Evolutionary conservation across 2,329 filamentous ascomycete species (phyloP).

Genomic region (Fusarium falciforme): DNA sequence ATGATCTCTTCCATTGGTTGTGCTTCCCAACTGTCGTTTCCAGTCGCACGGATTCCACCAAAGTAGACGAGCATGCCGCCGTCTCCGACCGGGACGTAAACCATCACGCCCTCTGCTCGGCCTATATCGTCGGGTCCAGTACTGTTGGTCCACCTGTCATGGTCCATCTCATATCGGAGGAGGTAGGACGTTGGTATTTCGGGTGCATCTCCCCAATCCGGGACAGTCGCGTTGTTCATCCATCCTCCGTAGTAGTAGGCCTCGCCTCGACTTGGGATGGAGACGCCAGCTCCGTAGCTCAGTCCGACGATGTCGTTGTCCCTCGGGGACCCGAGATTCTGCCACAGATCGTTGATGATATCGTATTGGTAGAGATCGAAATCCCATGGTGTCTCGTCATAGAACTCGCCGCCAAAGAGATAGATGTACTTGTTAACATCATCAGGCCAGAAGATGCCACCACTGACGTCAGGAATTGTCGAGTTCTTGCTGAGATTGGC

Average conservation of each 20-base stretch:
- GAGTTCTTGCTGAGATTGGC: slow-evolving; percentile 69
- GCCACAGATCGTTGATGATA: slow-evolving; percentile 66
- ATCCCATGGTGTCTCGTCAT: slow-evolving; percentile 55
- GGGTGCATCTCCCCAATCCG: slow-evolving; percentile 60
- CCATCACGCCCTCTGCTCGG: slow-evolving; percentile 69
- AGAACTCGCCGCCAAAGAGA: slow-evolving; percentile 71
- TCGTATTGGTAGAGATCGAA: slow-evolving; percentile 69
- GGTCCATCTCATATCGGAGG: slow-evolving; percentile 67
- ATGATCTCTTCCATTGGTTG: slow-evolving; percentile 64
- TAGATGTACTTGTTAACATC: slow-evolving; percentile 72
- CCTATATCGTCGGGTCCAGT: slow-evolving; percentile 64
- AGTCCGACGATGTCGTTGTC: slow-evolving; percentile 56
- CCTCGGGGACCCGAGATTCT: slow-evolving; percentile 54
- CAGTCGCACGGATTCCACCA: slow-evolving; percentile 65
- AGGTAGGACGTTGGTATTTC: slow-evolving; percentile 63
- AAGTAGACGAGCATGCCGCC: slow-evolving; percentile 71
- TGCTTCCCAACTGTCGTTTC: slow-evolving; percentile 59
- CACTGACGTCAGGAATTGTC: slow-evolving; percentile 61
- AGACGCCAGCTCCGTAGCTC: slow-evolving; percentile 68
- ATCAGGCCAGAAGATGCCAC: slow-evolving; percentile 68
- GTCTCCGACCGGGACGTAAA: slow-evolving; percentile 70
- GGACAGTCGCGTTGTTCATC: slow-evolving; percentile 64
- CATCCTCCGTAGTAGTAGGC: slow-evolving; percentile 74
- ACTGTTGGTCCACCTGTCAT: slow-evolving; percentile 62
- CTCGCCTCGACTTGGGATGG: slow-evolving; percentile 64